Evolutionary conservation across 768 basidiomycete genomes (phyloP).

Genomic region (Russula virescens): DNA sequence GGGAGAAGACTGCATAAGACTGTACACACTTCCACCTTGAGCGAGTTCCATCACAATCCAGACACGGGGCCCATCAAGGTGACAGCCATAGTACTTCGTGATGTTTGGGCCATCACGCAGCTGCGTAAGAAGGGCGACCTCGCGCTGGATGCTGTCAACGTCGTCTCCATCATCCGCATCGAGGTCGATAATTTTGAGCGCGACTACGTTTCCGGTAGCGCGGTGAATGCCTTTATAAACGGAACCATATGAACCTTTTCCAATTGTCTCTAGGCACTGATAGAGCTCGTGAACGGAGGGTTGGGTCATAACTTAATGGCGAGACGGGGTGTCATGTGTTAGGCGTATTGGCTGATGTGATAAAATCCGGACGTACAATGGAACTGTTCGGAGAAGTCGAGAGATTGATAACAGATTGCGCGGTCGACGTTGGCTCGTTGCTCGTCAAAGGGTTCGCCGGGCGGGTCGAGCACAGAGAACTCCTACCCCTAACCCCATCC

Average conservation of each 20-base stretch:
- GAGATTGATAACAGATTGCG: not conserved
- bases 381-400: not conserved
- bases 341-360: not conserved
- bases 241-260: slow-evolving; percentile 93
- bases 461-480: not conserved
- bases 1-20: slow-evolving; percentile 83
- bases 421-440: too few species aligned
- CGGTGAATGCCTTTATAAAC: slow-evolving; percentile 89
- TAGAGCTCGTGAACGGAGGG: slow-evolving; percentile 73
- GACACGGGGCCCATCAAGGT: slow-evolving; percentile 89
- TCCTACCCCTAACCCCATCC: slow-evolving; percentile 3
- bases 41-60: slow-evolving; percentile 99
- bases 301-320: slow-evolving; percentile 36
- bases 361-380: not conserved
- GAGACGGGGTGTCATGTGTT: slow-evolving; percentile 1
- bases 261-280: slow-evolving; percentile 84
- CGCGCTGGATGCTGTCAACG: slow-evolving; percentile 92
- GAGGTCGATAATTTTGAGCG: slow-evolving; percentile 97
- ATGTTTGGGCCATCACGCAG: slow-evolving; percentile 86
- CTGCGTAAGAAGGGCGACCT: slow-evolving; percentile 88
- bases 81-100: slow-evolving; percentile 95
- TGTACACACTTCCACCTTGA: slow-evolving; percentile 88
- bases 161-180: slow-evolving; percentile 91
- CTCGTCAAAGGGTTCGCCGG: not conserved
- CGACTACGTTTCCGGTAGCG: slow-evolving; percentile 81